Percentiles rank a stretch among this genome's conserved stretches.
Conservation (phyloP, 306 rosid genomes). For the Vigna mungo region DNA sequence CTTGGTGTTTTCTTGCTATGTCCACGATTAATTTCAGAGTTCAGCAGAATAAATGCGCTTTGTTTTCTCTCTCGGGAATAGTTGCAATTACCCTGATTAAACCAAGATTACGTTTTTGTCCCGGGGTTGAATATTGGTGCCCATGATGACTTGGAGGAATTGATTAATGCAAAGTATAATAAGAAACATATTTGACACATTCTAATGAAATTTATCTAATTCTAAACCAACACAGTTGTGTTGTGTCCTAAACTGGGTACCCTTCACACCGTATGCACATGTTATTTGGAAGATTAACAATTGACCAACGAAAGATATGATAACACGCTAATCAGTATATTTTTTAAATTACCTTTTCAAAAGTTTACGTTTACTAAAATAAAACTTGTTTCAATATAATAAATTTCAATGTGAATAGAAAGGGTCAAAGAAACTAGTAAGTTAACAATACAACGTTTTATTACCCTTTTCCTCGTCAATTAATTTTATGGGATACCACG, state of each 20-base stretch:
- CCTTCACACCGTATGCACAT: conserved; percentile 10
- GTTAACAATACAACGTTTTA: neutral
- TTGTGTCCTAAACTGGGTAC: neutral
- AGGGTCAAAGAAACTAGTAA: neutral
- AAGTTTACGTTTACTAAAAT: neutral
- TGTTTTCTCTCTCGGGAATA: too few relatives aligned
- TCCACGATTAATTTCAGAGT: conserved; percentile 4
- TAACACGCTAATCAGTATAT: neutral
- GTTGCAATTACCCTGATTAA: neutral
- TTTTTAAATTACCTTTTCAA: neutral
- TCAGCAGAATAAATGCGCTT: neutral
- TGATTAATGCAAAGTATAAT: neutral
- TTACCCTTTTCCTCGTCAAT: neutral
- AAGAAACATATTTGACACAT: neutral
- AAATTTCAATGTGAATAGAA: neutral
- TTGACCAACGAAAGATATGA: conserved; percentile 1
- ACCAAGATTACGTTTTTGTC: neutral
- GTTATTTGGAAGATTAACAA: neutral
- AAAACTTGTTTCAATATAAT: neutral
- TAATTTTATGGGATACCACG: neutral
- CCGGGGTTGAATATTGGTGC: neutral
- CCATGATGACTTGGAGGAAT: neutral
- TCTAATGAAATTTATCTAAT: neutral
- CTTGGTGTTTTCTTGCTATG: too few relatives aligned
- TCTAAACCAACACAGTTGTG: neutral